These are phyloP conservation scores for Microdochium bolleyi DNA, from an alignment of 2,329 filamentous ascomycete genomes.

Conservation along the genomic window DNA sequence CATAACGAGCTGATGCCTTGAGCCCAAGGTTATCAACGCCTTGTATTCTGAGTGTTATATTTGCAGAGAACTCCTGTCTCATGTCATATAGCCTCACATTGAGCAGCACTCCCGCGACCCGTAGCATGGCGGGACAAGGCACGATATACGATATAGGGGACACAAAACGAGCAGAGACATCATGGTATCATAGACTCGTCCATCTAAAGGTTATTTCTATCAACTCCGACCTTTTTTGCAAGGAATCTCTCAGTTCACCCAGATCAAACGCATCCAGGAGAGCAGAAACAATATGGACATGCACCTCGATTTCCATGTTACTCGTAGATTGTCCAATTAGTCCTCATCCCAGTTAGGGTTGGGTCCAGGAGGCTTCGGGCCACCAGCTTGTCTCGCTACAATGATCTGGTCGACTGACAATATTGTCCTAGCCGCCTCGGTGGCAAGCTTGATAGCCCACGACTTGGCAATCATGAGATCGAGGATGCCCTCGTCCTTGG, in stretches of 20 bases:
- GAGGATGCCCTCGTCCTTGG: slow-evolving; percentile 80
- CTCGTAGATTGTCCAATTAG: slow-evolving; percentile 22
- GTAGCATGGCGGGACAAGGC: too few species aligned
- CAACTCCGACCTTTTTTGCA: background rate
- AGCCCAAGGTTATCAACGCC: too few species aligned
- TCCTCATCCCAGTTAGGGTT: slow-evolving; percentile 71
- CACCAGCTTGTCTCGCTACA: slow-evolving; percentile 92
- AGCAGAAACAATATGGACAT: background rate
- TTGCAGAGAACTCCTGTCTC: too few species aligned
- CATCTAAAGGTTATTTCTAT: background rate
- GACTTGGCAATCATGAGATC: slow-evolving; percentile 88
- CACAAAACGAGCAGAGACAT: background rate
- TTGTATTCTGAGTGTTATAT: too few species aligned
- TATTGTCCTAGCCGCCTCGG: slow-evolving; percentile 87
- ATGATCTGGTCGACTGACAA: slow-evolving; percentile 98
- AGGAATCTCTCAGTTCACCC: background rate
- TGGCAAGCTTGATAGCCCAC: slow-evolving; percentile 96
- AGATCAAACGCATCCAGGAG: background rate
- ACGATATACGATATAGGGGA: background rate
- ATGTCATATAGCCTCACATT: background rate
- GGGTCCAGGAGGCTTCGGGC: slow-evolving; percentile 91
- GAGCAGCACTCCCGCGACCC: background rate
- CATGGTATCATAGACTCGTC: background rate
- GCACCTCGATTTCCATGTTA: background rate
- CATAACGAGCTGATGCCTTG: too few species aligned